A percentile compares a stretch with the other conserved stretches of the same genome.
Conservation (phyloP, 139 green algal genomes). For the Ulvella scutata region DNA sequence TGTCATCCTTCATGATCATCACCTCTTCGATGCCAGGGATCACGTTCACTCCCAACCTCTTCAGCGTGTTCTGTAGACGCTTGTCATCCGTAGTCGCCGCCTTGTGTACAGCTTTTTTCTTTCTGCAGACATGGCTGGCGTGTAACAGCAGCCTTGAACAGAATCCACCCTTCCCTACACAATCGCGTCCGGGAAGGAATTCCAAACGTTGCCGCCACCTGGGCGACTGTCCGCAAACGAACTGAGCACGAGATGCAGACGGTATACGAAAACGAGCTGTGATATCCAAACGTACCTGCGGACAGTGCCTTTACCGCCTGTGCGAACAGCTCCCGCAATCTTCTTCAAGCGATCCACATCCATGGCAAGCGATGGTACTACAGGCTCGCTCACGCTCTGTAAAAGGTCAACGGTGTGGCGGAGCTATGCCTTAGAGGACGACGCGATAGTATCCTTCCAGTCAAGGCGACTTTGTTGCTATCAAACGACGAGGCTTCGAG, state of each 20-base stretch:
- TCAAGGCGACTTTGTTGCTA: too few species aligned
- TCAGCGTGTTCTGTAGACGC: conserved; percentile 89
- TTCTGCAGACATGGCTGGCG: conserved; percentile 63
- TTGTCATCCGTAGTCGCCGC: conserved; percentile 93
- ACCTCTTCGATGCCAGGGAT: conserved; percentile 99
- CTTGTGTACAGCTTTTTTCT: conserved; percentile 99
- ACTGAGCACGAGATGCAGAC: not conserved
- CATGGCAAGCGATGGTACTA: conserved; percentile 40
- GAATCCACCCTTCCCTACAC: too few species aligned
- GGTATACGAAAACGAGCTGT: not conserved
- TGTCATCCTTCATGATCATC: conserved; percentile 89
- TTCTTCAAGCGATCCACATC: conserved; percentile 85
- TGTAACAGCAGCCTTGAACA: too few species aligned
- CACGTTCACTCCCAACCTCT: conserved; percentile 94
- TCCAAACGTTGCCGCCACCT: too few species aligned
- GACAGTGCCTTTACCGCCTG: conserved; percentile 88
- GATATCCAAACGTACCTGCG: conserved; percentile 35
- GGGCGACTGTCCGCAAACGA: not conserved
- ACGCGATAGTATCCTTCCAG: too few species aligned
- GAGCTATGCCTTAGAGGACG: too few species aligned
- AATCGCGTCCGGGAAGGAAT: too few species aligned
- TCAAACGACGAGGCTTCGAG: too few species aligned
- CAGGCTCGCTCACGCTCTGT: too few species aligned
- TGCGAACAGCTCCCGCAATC: conserved; percentile 79
- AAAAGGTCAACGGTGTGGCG: too few species aligned